Evolutionary conservation across 768 basidiomycete species (phyloP), one percentile per base, ranked within the genome.

Genomic region (Cantharellus cinnabarinus): DNA sequence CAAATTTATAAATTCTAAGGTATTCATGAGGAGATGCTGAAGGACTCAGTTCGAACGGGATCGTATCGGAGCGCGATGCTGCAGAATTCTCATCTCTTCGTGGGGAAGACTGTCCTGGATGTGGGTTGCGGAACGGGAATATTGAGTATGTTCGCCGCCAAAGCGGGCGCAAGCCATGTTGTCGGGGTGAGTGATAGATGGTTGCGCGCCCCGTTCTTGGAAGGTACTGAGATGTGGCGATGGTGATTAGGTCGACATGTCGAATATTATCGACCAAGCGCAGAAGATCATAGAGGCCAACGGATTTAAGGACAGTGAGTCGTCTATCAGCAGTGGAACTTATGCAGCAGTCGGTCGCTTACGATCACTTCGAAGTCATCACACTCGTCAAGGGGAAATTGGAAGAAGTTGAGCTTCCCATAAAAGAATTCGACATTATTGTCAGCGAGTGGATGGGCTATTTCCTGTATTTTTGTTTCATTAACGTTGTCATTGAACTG

Each of bases 361-460:
- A 2, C 44, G 10, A 10, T 34, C 3, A 37, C 14, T 10, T 48
- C 7, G 4, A 64, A 95, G 90, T 78, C 64, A 95, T 97, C 71
- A 91, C 88, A 44, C 82, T 98, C 60, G 83, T 98, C 64, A 97
- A 98, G 73, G 93, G 94, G 60, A 99, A 99, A 72, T 83, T 99
- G 61, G 94, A 99, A 70, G 94, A 99, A 52, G 74, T 81, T 56
- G 80, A 82, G 61, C 77, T 98, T 50, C 94, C 94, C 10, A 80
- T 94, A 67, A 73, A 86, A 62, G 75, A 93, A 70, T 97, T 90
- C 68, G 95, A 99, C 70, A 97, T 99, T 72, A 95, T 99, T 73
- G 88, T 99, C 68, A 95, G 91, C 62, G 95, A 99, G 70, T 99
- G 94, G 95, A 99, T 99, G 95, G 95, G 95, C 50, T 99, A 99